These are phyloP conservation scores for Halenospora varia DNA, from an alignment of 495 filamentous ascomycete genomes.

Conservation along the genomic window DNA sequence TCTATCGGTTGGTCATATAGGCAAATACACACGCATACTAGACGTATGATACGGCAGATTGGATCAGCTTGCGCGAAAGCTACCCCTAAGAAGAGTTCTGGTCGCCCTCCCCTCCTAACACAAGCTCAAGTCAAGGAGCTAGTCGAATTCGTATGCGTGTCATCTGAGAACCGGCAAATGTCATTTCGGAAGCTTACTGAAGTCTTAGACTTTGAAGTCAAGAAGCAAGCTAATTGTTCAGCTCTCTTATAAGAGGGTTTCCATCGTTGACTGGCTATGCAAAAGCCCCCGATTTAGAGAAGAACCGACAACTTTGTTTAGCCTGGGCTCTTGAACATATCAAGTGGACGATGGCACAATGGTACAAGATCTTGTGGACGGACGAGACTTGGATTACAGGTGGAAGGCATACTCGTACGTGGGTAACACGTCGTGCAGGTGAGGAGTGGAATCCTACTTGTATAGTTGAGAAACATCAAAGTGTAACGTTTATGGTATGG, in stretches of 20 bases:
- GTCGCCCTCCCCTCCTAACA: conserved; percentile 20
- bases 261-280: conserved; percentile 23
- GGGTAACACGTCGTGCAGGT: conserved; percentile 16
- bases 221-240: conserved; percentile 10
- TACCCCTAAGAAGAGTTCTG: conserved; percentile 5
- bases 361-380: conserved; percentile 25
- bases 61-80: background rate
- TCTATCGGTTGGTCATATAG: conserved; percentile 1
- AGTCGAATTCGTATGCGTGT: conserved; percentile 22
- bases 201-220: conserved; percentile 19
- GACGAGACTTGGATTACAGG: conserved; percentile 25
- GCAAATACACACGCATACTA: background rate
- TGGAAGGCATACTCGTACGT: conserved; percentile 8
- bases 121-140: conserved; percentile 22
- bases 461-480: conserved; percentile 16
- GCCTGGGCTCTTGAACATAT: conserved; percentile 16
- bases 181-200: conserved; percentile 21
- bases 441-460: conserved; percentile 23
- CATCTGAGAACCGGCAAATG: conserved; percentile 19
- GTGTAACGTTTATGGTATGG: too few relatives aligned
- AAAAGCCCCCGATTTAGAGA: conserved; percentile 20
- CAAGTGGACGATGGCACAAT: conserved; percentile 21
- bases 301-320: conserved; percentile 4
- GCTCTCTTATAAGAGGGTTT: conserved; percentile 28
- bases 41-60: background rate